Evolutionary conservation across 225 moss, liverwort and hornwort species (phyloP), one percentile per base, ranked within the genome.

Genomic region (Asterella californica): DNA sequence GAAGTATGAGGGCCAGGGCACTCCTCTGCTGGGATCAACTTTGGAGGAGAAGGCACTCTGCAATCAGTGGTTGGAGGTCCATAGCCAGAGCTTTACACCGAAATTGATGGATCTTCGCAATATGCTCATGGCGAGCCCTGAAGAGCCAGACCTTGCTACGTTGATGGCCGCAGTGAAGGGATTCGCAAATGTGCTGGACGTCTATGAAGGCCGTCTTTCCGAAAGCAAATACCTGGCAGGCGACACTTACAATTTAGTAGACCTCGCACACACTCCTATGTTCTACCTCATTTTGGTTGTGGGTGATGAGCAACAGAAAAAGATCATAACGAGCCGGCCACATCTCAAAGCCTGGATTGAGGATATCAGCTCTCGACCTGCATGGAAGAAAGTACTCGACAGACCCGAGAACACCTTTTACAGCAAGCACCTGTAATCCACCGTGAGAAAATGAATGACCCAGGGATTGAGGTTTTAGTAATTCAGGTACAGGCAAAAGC

Each of bases 141-240:
- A 22, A 24, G 25, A 4, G 17, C 0, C 71, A 25, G 81, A 83
- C 36, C 6, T 33, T 57, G 53, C 55, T 0, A 45, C 14, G 11
- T 5, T 78, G 1, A 10, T 34, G 8, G 64, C 17, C 19, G 34
- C 38, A 37, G 3, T 79, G 5, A 69, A 70, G 75, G 75, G 79
- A n/a, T 25, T 81, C 0, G 81, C 48, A 17, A 74, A 81, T 34
- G 77, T 77, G 1, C 38, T 92, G 81, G 89, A 88, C 76, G 25
- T 92, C 25, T 94, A 94, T 45, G 91, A 94, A 49, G 83, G 75
- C 0, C 88, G 88, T n/a, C 91, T 94, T 12, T 78, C 88, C 2
- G 29, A 69, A 7, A 77, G 68, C 4, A 80, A 90, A 54, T 91
- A 88, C 80, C 76, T 92, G 30, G 94, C 94, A 1, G 92, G 94